Percentiles rank a stretch among this genome's conserved stretches.
These are phyloP conservation scores for Penicillium fimorum DNA, from an alignment of 495 filamentous ascomycete genomes.

Conservation along the genomic window DNA sequence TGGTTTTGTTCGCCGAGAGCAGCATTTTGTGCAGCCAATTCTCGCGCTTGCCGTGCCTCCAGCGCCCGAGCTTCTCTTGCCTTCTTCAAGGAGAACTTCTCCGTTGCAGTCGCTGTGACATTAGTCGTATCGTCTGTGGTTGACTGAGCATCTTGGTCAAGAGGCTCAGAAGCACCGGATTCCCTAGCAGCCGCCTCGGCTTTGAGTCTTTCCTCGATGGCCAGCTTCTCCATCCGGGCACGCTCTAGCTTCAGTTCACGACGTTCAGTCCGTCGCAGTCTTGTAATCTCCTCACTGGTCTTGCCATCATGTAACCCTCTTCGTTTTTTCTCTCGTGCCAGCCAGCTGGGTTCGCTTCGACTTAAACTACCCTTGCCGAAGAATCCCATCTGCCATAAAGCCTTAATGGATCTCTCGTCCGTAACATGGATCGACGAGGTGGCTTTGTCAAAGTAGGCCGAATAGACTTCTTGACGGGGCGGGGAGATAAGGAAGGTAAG, in stretches of 20 bases:
- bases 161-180: conserved; percentile 10
- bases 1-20: conserved; percentile 7
- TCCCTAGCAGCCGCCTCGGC: conserved; percentile 55
- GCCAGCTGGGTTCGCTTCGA: conserved; percentile 90
- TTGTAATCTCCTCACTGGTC: conserved; percentile 79
- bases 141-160: conserved; percentile 12
- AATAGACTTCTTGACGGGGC: conserved; percentile 68
- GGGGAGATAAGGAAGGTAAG: conserved; percentile 67
- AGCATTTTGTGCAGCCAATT: conserved; percentile 20
- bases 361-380: conserved; percentile 93
- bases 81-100: conserved; percentile 44
- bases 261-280: conserved; percentile 71
- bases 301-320: conserved; percentile 59
- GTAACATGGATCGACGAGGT: conserved; percentile 85
- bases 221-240: conserved; percentile 78
- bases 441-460: conserved; percentile 71
- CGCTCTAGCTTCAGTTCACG: conserved; percentile 83
- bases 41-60: conserved; percentile 31
- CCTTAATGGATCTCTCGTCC: conserved; percentile 68
- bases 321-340: conserved; percentile 74
- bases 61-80: conserved; percentile 38
- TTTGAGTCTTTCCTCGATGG: conserved; percentile 67
- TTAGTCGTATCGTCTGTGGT: conserved; percentile 22
- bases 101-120: conserved; percentile 20
- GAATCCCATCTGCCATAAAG: conserved; percentile 92